These are phyloP conservation scores for Ziziphus jujuba DNA, from an alignment of 306 rosid genomes.

Conservation along the genomic window DNA sequence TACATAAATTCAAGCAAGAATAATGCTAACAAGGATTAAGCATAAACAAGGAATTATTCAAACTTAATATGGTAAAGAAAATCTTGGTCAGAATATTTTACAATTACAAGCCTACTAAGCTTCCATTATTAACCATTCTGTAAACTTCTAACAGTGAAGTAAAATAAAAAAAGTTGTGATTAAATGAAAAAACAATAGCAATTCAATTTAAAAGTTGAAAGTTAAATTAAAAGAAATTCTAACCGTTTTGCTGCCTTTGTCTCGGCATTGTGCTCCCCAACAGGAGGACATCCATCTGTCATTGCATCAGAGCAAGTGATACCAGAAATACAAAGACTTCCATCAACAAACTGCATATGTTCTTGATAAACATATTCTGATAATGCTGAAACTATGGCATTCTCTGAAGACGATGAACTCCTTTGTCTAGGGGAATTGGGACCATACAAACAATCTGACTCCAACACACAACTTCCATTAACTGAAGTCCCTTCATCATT, in stretches of 20 bases:
- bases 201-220: background rate
- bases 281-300: constrained; percentile 7
- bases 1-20: too few relatives aligned
- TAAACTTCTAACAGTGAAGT: background rate
- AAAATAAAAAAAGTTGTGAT: background rate
- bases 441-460: constrained; percentile 38
- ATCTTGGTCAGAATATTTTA: background rate
- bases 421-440: constrained; percentile 48
- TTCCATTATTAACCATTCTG: background rate
- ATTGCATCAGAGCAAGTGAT: constrained; percentile 13
- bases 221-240: constrained; percentile 13
- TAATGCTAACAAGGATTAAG: background rate
- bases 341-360: constrained; percentile 22
- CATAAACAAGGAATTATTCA: background rate
- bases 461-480: constrained; percentile 25
- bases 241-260: constrained; percentile 37
- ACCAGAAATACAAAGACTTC: constrained; percentile 17
- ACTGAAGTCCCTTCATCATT: constrained; percentile 23
- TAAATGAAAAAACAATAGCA: background rate
- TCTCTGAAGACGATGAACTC: constrained; percentile 34
- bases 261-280: constrained; percentile 29
- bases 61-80: background rate
- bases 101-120: background rate
- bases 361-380: constrained; percentile 40
- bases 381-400: constrained; percentile 40